Evolutionary conservation across 163 green algal species (phyloP).

Genomic region (Chloromonas sp.): DNA sequence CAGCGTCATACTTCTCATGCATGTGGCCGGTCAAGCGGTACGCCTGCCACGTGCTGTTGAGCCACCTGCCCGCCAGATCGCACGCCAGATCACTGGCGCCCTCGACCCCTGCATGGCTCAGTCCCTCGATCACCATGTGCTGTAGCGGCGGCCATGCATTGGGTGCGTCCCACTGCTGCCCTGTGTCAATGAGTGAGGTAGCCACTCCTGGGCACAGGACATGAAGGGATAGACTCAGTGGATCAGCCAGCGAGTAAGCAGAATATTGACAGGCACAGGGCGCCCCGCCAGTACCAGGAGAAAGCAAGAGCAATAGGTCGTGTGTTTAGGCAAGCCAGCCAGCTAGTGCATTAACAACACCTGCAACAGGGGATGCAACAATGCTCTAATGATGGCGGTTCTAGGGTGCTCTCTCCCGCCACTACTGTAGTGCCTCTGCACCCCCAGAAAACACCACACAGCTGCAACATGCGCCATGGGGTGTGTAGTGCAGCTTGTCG

Average conservation of each 20-base stretch:
- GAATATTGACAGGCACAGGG: background rate
- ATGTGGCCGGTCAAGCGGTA: constrained; percentile 23
- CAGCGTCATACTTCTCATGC: constrained; percentile 70
- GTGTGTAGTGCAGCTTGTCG: background rate
- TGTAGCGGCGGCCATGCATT: constrained; percentile 92
- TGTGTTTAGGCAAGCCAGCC: too few species aligned
- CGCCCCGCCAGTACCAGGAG: background rate
- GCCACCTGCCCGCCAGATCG: constrained; percentile 40
- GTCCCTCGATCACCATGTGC: constrained; percentile 74
- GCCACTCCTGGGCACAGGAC: constrained; percentile 35
- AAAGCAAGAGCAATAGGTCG: too few species aligned
- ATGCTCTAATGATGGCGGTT: too few species aligned
- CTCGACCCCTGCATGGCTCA: constrained; percentile 24
- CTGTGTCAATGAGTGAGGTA: constrained; percentile 47
- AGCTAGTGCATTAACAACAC: too few species aligned
- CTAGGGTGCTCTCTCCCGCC: background rate
- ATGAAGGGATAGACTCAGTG: constrained; percentile 1
- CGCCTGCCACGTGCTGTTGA: constrained; percentile 27
- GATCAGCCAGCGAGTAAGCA: background rate
- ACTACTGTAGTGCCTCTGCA: background rate
- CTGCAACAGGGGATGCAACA: too few species aligned
- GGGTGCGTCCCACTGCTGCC: constrained; percentile 90
- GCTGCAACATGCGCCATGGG: background rate
- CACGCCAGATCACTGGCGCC: constrained; percentile 25
- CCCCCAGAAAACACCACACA: too few species aligned